Percentiles rank a stretch among this genome's conserved stretches.
phyloP scores from a whole-genome alignment of 495 filamentous ascomycete species.

The Penicillium ochrochloron region DNA sequence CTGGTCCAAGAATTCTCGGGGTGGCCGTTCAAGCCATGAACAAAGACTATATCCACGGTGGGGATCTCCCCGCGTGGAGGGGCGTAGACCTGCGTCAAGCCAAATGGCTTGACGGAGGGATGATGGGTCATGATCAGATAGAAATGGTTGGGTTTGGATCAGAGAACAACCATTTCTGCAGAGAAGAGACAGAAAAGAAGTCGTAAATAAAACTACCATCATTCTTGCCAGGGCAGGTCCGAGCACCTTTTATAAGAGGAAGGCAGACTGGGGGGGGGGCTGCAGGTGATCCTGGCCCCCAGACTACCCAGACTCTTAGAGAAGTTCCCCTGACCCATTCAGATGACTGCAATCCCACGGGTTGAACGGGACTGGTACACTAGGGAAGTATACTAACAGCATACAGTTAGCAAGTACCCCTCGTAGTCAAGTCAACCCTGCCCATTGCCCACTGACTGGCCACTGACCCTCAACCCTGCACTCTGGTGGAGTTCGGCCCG shows the following conservation, averaged over 20 bases:
- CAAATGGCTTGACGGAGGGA: constrained; percentile 62
- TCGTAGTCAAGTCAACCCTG: neutral
- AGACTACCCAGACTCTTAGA: too few relatives aligned
- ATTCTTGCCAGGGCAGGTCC: constrained; percentile 3
- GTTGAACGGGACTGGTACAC: constrained; percentile 3
- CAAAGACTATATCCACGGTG: constrained; percentile 65
- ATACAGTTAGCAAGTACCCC: neutral
- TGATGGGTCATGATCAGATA: constrained; percentile 31
- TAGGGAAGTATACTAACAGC: neutral
- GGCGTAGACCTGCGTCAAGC: constrained; percentile 69
- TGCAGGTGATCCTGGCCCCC: constrained; percentile 19
- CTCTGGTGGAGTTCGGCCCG: constrained; percentile 7
- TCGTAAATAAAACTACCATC: neutral
- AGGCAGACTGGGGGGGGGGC: neutral
- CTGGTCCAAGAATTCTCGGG: constrained; percentile 77
- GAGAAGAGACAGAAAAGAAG: constrained; percentile 2
- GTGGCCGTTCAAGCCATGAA: constrained; percentile 84
- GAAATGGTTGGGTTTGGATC: constrained; percentile 10
- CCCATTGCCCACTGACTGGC: neutral
- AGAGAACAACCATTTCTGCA: constrained; percentile 14
- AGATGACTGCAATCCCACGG: constrained; percentile 24
- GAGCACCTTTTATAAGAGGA: constrained; percentile 9
- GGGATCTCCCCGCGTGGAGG: constrained; percentile 52
- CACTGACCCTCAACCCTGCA: neutral
- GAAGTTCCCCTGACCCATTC: constrained; percentile 25